Base-by-base conservation (phyloP, 108 stramenopile species). In the Conticribra guillardii region DNA sequence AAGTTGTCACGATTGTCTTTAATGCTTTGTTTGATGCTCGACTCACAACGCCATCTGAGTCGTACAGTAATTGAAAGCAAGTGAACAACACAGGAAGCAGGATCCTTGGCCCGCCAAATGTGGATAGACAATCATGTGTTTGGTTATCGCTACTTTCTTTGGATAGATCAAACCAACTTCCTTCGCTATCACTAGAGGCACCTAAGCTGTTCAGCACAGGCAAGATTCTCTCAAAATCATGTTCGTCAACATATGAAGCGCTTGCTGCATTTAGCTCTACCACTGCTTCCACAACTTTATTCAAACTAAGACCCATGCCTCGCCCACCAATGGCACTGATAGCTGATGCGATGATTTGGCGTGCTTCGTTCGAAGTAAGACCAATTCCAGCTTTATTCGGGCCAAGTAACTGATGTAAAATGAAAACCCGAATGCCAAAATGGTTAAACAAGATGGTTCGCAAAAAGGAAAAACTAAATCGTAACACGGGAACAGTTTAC, bases 21-120 rank as follows among this genome's bases (percentile, higher is more conserved):
- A 95, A 45, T 4, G 85, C 87, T 47, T 84, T 88, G 59, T 80
- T 85, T 3, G 92, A 64, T 27, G 79, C 83, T 46, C 95, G 73
- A 64, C 85, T 80, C 2, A 96, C 45, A 30, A 96, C 91, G 57
- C 87, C 88, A 64, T 96, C 95, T 4, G 71, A 62, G 50, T 85
- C 81, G 74, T 85, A 83, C 11, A 96, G 56, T 56, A 80, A 85
- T 75, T 89, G 83, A 34, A 96, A 85, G 51, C 89, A 90, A 15
- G 61, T 77, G 48, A 79, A 85, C 44, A 91, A 52, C 28, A 96
- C 23, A 5, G 95, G 95, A 0, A 67, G 54, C 48, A 93, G 56
- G 14, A 73, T n/a, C 24, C 73, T 49, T 1, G 87, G 86, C 16
- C 59, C 61, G 14, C 30, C 71, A 26, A 62, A 69, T 26, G 60